These are phyloP conservation scores for Plenodomus biglobosus DNA, from an alignment of 2,329 filamentous ascomycete genomes.

Conservation along the genomic window DNA sequence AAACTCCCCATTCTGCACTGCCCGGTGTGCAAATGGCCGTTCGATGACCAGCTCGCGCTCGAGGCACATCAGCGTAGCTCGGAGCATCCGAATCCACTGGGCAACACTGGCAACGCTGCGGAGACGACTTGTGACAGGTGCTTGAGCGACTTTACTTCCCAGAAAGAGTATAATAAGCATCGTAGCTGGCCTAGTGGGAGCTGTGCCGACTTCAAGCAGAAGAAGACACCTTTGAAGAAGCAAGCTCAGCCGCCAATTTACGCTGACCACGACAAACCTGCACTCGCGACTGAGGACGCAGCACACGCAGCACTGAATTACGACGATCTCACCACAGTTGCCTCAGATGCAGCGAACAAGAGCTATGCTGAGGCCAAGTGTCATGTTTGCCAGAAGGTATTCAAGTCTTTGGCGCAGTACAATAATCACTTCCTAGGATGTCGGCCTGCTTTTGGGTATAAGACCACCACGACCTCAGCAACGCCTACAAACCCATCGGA, in stretches of 20 bases:
- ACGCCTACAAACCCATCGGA: not conserved
- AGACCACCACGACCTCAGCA: not conserved
- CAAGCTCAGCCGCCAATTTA: not conserved
- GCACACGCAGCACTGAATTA: conserved; percentile 4
- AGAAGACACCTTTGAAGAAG: not conserved
- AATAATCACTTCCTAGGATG: conserved; percentile 31
- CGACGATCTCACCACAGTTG: not conserved
- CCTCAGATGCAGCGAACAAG: too few relatives aligned
- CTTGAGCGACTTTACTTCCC: not conserved
- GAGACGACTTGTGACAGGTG: conserved; percentile 1
- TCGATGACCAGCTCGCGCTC: conserved; percentile 22
- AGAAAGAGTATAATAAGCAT: not conserved
- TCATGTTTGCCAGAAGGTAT: conserved; percentile 22
- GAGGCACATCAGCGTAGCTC: conserved; percentile 19
- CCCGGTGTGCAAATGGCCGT: conserved; percentile 15
- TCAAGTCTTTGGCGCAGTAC: conserved; percentile 14
- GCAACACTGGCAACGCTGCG: conserved; percentile 4
- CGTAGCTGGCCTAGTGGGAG: not conserved
- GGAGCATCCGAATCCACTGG: conserved; percentile 8
- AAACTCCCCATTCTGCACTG: conserved; percentile 7
- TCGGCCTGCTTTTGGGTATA: not conserved
- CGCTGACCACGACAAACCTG: not conserved
- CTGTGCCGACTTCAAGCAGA: not conserved
- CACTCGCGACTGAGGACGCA: not conserved
- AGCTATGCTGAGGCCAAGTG: too few relatives aligned